Base-by-base conservation (phyloP, 345 rosid genomes). In the Cardamine occulta region DNA sequence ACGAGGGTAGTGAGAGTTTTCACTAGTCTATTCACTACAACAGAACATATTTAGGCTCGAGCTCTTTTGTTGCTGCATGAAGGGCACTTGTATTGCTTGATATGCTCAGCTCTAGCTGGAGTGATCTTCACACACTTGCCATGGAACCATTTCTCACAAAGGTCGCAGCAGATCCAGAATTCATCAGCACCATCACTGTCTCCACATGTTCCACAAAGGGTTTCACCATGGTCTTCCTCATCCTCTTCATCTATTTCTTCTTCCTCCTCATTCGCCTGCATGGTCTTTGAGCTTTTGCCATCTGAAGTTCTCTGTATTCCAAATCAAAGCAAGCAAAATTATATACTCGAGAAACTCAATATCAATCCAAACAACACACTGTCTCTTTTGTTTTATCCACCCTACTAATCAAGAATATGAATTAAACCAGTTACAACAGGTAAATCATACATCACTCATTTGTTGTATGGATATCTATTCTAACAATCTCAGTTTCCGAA, bases 121-220 rank as follows among this genome's bases (percentile, higher is more conserved):
- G 96, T 90, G 35, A 90, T 85, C 86, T 90, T 90, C 56, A 91
- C 93, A 40, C 97, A 91, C 77, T 86, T 88, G 5, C 95, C 95
- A 37, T 89, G 97, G 73, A 91, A 91, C 97, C 97, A 91, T 76
- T 78, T 80, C 86, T 91, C 97, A 42, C 96, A 91, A 34, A 83
- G 61, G 73, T 91, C 97, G 1, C 97, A 91, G 61, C 91, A 86
- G 72, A 91, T 91, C 95, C 97, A 91, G 83, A 91, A 91, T 61
- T 88, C 96, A 65, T 89, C 93, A 17, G 88, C 37, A 4, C 80
- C 91, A 65, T 91, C 88, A 73, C 88, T 82, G 79, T 87, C 91
- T 32, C 93, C 96, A 37, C 97, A 91, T 4, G 92, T 93, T 35
- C 97, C 96, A 19, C 97, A 88, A 49, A 89, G 75, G 32, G 97